Conservation (phyloP, 352 stramenopile genomes). For the Pythium myriotylum region DNA sequence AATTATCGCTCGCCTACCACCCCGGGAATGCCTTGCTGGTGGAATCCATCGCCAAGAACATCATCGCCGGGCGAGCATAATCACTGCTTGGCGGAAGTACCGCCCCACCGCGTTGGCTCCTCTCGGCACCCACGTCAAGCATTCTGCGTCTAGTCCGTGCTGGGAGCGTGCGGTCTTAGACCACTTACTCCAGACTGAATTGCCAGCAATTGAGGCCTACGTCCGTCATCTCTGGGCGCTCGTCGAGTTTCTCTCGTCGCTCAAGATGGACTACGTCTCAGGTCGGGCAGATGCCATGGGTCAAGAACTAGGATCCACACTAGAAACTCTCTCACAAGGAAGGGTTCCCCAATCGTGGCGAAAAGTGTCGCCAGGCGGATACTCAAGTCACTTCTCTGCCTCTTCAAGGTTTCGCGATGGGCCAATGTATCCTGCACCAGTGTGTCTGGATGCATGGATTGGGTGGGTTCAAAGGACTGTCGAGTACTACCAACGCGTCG, state of each 20-base stretch:
- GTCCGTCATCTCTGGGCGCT: conserved; percentile 44
- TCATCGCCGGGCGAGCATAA: conserved; percentile 41
- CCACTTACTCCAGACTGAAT: conserved; percentile 46
- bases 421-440: conserved; percentile 3
- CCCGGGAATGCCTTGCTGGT: conserved; percentile 36
- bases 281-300: not conserved
- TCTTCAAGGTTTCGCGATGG: not conserved
- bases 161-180: conserved; percentile 33
- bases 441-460: conserved; percentile 12
- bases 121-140: no score
- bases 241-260: conserved; percentile 37
- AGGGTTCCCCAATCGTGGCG: conserved; percentile 13
- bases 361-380: not conserved
- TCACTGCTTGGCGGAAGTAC: conserved; percentile 37
- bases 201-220: conserved; percentile 55
- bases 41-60: conserved; percentile 47
- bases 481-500: conserved; percentile 8
- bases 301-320: conserved; percentile 14
- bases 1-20: conserved; percentile 31
- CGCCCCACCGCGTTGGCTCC: not conserved
- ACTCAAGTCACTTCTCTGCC: not conserved
- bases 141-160: not conserved
- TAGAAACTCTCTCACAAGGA: conserved; percentile 9
- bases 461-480: conserved; percentile 20
- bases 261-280: conserved; percentile 25